Evolutionary conservation across 2,329 filamentous ascomycete genomes (phyloP).

Genomic region (Apiospora aurea): DNA sequence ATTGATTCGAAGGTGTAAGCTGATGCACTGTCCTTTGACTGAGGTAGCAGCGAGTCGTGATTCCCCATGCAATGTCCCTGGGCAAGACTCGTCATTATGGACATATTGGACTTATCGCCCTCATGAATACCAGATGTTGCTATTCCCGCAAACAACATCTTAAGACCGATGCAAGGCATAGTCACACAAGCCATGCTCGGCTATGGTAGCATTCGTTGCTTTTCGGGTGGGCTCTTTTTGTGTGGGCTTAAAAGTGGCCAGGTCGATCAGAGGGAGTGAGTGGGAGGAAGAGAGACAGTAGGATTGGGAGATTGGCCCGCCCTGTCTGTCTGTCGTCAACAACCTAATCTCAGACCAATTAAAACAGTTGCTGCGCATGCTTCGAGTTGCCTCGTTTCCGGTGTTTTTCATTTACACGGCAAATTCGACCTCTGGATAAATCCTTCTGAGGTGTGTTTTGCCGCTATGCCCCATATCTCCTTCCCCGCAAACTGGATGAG

Average conservation of each 20-base stretch:
- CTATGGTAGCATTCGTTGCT: background rate
- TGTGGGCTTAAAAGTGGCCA: background rate
- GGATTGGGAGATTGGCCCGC: background rate
- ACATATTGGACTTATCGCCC: background rate
- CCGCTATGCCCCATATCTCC: slow-evolving; percentile 1
- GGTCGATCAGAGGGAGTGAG: background rate
- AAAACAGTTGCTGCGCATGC: background rate
- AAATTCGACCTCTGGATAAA: slow-evolving; percentile 19
- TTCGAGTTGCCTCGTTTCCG: background rate
- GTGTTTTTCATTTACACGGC: slow-evolving; percentile 20
- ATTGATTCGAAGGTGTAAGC: background rate
- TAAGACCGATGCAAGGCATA: background rate
- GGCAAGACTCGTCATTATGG: background rate
- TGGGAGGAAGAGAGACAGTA: background rate
- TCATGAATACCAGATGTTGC: background rate
- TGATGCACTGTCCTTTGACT: slow-evolving; percentile 18
- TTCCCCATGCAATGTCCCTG: background rate
- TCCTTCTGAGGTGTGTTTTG: background rate
- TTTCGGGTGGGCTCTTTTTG: background rate
- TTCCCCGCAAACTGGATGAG: background rate
- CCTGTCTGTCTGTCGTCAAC: background rate
- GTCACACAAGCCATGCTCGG: background rate
- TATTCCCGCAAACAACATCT: background rate
- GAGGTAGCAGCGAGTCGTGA: background rate
- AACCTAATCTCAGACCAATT: slow-evolving; percentile 8